These are phyloP conservation scores for Rhynchosporium secalis DNA, from an alignment of 2,329 filamentous ascomycete genomes.

Conservation along the genomic window DNA sequence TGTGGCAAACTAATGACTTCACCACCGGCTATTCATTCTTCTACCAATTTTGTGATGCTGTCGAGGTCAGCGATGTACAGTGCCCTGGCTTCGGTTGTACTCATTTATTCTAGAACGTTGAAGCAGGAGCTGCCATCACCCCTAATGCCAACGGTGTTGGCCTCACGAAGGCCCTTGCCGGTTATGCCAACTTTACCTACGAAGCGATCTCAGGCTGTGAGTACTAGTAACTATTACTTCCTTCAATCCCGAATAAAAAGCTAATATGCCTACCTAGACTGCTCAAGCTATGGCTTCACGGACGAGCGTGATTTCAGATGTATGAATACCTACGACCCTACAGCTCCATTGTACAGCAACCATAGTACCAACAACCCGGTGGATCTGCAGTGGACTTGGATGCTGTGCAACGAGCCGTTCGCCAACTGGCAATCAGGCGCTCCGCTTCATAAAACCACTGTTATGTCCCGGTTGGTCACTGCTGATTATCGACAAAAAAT, in stretches of 20 bases:
- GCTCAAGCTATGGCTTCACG: conserved; percentile 49
- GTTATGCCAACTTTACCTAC: conserved; percentile 56
- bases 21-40: conserved; percentile 49
- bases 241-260: not conserved
- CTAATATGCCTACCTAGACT: conserved; percentile 42
- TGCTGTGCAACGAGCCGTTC: conserved; percentile 62
- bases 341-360: conserved; percentile 53
- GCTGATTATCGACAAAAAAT: conserved; percentile 55
- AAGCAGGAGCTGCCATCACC: conserved; percentile 37
- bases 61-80: conserved; percentile 39
- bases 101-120: conserved; percentile 34
- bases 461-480: conserved; percentile 53
- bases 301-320: conserved; percentile 48
- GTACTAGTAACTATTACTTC: conserved; percentile 30
- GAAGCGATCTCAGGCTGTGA: conserved; percentile 49
- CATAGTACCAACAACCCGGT: conserved; percentile 46
- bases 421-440: conserved; percentile 57
- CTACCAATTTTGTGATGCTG: conserved; percentile 46
- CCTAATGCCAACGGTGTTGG: conserved; percentile 51
- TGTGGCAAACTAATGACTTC: conserved; percentile 56
- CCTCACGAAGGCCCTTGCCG: conserved; percentile 51
- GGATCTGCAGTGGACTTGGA: conserved; percentile 59
- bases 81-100: too few species aligned
- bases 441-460: conserved; percentile 45
- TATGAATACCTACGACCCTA: conserved; percentile 53